Percentiles rank a stretch among this genome's conserved stretches.
phyloP scores from a whole-genome alignment of 2,329 filamentous ascomycete species.

The Stylonectria norvegica region DNA sequence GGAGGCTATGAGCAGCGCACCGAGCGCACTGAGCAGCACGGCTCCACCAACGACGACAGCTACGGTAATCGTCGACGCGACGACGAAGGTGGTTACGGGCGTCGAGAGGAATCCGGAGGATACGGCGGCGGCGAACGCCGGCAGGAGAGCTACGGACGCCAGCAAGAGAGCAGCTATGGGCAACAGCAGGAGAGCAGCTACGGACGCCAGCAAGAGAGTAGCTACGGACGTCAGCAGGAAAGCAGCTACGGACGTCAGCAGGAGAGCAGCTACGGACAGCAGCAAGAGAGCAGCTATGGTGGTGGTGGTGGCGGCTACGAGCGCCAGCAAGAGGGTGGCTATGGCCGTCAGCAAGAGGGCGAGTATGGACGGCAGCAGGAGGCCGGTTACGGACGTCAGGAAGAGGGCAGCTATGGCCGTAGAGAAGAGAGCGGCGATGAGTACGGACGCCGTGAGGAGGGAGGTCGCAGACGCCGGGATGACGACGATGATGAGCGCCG shows the following conservation, averaged over 20 bases:
- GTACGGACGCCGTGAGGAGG: constrained; percentile 2
- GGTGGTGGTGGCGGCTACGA: constrained; percentile 26
- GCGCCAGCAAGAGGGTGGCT: constrained; percentile 26
- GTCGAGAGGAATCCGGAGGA: constrained; percentile 17
- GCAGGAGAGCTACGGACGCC: no score
- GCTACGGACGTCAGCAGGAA: constrained; percentile 16
- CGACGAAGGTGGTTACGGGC: constrained; percentile 7
- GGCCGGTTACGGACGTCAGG: not conserved
- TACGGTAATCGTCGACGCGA: constrained; percentile 11
- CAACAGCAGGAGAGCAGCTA: no score
- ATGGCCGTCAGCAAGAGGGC: constrained; percentile 20
- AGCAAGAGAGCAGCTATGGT: constrained; percentile 21
- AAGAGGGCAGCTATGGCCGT: not conserved
- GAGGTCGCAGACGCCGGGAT: not conserved
- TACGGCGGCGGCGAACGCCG: no score
- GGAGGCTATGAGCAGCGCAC: constrained; percentile 58
- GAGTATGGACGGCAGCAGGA: constrained; percentile 11
- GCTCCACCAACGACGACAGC: constrained; percentile 25
- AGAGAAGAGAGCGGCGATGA: not conserved
- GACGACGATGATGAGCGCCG: constrained; percentile 23
- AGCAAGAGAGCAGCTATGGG: no score
- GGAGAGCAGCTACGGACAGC: constrained; percentile 18
- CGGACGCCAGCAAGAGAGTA: constrained; percentile 4
- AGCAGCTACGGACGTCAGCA: constrained; percentile 10
- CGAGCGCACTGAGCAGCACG: constrained; percentile 48